Evolutionary conservation across 2,329 filamentous ascomycete genomes (phyloP).

Genomic region (Fusarium proliferatum): DNA sequence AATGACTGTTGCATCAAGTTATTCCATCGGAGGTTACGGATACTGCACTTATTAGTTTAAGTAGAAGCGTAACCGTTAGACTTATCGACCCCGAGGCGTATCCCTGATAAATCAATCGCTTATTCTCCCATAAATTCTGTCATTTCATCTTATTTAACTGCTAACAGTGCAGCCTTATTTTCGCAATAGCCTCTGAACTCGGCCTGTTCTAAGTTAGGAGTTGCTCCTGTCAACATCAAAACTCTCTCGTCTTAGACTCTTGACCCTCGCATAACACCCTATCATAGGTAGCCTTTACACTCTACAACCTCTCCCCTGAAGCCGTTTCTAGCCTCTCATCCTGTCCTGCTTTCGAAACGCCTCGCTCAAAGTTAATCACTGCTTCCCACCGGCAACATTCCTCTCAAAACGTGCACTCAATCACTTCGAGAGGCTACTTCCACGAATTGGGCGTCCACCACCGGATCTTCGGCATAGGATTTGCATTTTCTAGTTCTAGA

Average conservation of each 20-base stretch:
- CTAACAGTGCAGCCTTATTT: background rate
- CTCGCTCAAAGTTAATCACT: slow-evolving; percentile 30
- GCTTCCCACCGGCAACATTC: slow-evolving; percentile 20
- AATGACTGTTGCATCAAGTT: background rate
- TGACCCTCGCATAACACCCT: background rate
- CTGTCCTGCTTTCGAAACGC: slow-evolving; percentile 12
- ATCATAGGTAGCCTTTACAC: background rate
- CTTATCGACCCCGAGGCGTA: background rate
- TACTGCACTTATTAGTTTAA: background rate
- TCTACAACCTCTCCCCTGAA: background rate
- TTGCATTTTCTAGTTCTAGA: background rate
- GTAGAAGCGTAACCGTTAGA: background rate
- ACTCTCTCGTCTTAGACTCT: background rate
- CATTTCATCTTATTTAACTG: background rate
- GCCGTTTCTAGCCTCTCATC: slow-evolving; percentile 1
- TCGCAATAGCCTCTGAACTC: background rate
- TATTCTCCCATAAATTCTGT: background rate
- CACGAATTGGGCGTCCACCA: background rate
- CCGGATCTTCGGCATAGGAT: slow-evolving; percentile 12
- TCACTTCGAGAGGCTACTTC: background rate
- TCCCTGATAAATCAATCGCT: slow-evolving; percentile 24
- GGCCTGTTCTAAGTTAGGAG: background rate
- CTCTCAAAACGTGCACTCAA: slow-evolving; percentile 1
- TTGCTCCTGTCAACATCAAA: background rate
- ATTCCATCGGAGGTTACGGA: slow-evolving; percentile 1